Base-by-base conservation (phyloP, 179 eudicot species). In the Beta lomatogona region DNA sequence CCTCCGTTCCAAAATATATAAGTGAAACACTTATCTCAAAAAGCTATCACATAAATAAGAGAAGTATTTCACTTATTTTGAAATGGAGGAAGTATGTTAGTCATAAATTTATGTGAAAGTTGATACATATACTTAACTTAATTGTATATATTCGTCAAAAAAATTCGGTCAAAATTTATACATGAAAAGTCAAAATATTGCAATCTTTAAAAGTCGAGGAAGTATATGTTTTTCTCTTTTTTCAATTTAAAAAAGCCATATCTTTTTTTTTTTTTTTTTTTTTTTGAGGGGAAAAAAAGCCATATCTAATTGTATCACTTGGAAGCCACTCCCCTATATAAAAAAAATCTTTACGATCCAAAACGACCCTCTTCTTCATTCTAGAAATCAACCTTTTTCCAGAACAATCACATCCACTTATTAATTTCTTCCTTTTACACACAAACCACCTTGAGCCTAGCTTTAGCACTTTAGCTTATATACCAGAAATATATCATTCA, bases 291-390 rank as follows among this genome's bases (percentile, higher is more conserved):
- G n/a, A n/a, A n/a, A n/a, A 28, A 9, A 9, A 68, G 41, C 72
- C 8, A 44, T 36, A 15, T 44, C n/a, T 58, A 58, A 65, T 45
- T 2, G 10, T 22, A 73, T 73, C 44, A 25, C n/a, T 16, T 25
- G 14, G 60, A 73, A 73, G 76, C 61, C 76, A 16, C 8, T 44
- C 5, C 8, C 50, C 66, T 70, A 46, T 71, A 71, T 80, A 80
- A 72, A 70, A 70, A 53, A 31, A 77, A 80, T 28, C 63, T 46
- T 60, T 70, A 60, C 2, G 16, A 22, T 36, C 16, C 19, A 25
- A 16, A 18, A 2, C 5, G 5, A 45, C 71, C 22, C 53, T 44
- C 73, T 21, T 54, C 72, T 52, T 61, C 58, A 48, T 64, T 77
- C 79, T 77, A 77, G 79, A 77, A 75, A 16, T 5, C 25, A 6